Evolutionary conservation across 164 flowering plant species (phyloP), one percentile per base, ranked within the genome.

Genomic region (Magnolia sinica): DNA sequence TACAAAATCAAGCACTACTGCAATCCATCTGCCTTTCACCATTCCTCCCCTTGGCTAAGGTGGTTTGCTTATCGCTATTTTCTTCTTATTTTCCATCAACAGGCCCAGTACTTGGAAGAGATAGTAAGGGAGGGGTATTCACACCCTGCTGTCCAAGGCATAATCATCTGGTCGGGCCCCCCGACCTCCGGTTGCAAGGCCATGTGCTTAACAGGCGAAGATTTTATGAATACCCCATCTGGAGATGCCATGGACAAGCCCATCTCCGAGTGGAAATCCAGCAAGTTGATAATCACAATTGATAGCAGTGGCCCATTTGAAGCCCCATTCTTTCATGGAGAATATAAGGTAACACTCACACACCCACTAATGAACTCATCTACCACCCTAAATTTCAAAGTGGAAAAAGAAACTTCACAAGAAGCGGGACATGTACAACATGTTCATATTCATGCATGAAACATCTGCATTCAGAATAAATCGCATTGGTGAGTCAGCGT

Each of bases 221-320:
- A 90, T 70, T 91, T 92, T 85, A 83, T 63, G 52, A 95, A 95
- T 76, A 74, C 85, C 65, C 82, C 91, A 0, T 82, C 93, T 0
- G 98, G 98, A 0, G 78, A 89, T 69, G 91, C 89, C 6, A 93
- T 93, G 0, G 98, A 92, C 85, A 85, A 85, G 87, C 74, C 93
- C 1, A 22, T 88, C 24, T 50, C 31, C 0, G 91, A 85, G 76
- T 88, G 87, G 92, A 76, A 67, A 1, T 69, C 29, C 0, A 23
- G 3, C 2, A 50, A 23, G 22, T 6, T 77, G 10, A 37, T 37
- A 4, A 37, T 37, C 45, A 37, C 45, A 37, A 37, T 37, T 13
- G 10, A 59, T 59, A 59, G 64, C 64, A 59, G 14, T 59, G 64
- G 64, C 16, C n/a, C 19, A 59, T 59, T 59, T 59, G 64, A 59